Conservation (phyloP, 441 rosid genomes). For the Macaranga tanarius region DNA sequence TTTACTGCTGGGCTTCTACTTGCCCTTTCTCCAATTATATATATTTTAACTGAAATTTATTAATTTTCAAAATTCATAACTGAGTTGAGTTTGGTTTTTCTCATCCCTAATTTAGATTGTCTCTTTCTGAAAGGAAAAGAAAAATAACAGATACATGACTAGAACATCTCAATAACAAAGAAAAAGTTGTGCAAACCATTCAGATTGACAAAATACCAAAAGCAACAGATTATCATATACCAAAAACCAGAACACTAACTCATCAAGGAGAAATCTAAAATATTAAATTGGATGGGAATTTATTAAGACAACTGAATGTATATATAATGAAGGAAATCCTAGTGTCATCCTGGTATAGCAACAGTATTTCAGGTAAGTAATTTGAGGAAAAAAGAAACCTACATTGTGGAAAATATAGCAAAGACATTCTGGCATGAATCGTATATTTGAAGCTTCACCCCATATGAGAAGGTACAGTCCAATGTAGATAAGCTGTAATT, state of each 20-base stretch:
- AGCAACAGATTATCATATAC: background rate
- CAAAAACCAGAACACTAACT: background rate
- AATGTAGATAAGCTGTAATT: constrained; percentile 71
- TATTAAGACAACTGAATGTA: background rate
- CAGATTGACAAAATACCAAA: background rate
- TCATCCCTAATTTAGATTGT: too few species aligned
- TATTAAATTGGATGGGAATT: background rate
- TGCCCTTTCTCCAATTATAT: too few species aligned
- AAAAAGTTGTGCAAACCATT: background rate
- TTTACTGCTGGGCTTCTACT: too few species aligned
- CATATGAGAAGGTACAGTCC: constrained; percentile 94
- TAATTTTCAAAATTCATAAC: too few species aligned
- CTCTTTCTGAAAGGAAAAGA: background rate
- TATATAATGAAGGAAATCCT: constrained; percentile 5
- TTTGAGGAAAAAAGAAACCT: constrained; percentile 33
- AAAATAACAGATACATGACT: background rate
- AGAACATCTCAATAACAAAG: background rate
- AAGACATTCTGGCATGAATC: constrained; percentile 99
- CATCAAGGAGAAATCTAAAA: background rate
- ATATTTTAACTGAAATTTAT: too few species aligned
- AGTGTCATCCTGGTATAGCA: background rate
- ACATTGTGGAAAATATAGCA: constrained; percentile 97
- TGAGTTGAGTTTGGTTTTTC: too few species aligned
- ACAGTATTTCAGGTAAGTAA: constrained; percentile 4
- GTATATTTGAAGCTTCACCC: constrained; percentile 99